Evolutionary conservation across 805 yeast species (phyloP).

Genomic region (Middelhovenomyces tepae): DNA sequence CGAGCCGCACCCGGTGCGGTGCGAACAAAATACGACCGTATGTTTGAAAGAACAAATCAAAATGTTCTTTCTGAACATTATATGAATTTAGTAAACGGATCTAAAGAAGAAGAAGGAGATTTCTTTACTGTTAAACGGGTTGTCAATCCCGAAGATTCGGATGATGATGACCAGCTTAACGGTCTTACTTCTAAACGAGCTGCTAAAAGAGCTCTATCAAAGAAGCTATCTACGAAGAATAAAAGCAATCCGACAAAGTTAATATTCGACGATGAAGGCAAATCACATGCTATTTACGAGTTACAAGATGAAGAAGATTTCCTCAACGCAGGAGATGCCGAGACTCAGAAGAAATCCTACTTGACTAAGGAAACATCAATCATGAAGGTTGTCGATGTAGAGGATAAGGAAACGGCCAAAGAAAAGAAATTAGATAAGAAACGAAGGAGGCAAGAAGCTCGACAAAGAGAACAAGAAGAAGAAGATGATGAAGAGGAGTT

Average conservation of each 20-base stretch:
- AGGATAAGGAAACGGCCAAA: constrained; percentile 69
- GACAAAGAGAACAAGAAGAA: constrained; percentile 31
- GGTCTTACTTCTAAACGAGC: constrained; percentile 72
- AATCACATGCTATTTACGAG: constrained; percentile 85
- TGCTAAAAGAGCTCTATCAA: constrained; percentile 77
- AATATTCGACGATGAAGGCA: constrained; percentile 90
- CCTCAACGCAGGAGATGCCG: constrained; percentile 58
- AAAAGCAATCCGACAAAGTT: constrained; percentile 70
- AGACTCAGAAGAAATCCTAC: constrained; percentile 56
- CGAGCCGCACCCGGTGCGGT: constrained; percentile 36
- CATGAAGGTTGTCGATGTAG: constrained; percentile 65
- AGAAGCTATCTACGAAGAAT: constrained; percentile 56
- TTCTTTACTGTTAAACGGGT: constrained; percentile 73
- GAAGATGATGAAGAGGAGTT: constrained; percentile 29
- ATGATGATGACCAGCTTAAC: constrained; percentile 36
- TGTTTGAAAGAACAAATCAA: constrained; percentile 94
- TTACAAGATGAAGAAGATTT: constrained; percentile 85
- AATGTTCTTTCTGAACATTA: constrained; percentile 86
- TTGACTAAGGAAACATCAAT: constrained; percentile 54
- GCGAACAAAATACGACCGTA: constrained; percentile 84
- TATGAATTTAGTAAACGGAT: constrained; percentile 52
- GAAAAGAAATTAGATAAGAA: constrained; percentile 81
- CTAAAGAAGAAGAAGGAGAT: constrained; percentile 49
- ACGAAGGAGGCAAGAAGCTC: constrained; percentile 79
- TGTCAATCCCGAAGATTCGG: constrained; percentile 41